phyloP scores from a whole-genome alignment of 306 rosid genomes.

The Macrotyloma uniflorum region DNA sequence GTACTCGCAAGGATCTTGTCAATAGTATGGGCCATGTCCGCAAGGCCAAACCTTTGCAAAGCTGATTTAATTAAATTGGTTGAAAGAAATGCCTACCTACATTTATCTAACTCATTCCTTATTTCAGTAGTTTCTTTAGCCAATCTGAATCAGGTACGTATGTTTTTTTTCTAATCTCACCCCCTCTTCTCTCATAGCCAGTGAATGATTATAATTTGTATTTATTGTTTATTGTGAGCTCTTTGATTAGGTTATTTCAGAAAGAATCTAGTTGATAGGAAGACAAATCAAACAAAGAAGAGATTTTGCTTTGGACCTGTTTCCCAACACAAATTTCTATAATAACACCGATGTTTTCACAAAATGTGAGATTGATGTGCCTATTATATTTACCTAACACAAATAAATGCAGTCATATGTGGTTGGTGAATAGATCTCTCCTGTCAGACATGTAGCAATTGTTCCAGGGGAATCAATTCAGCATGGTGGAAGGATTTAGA shows the following conservation, averaged over 20 bases:
- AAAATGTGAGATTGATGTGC: conserved; percentile 1
- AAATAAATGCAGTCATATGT: not conserved
- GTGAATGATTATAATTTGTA: conserved; percentile 31
- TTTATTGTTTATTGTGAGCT: conserved; percentile 22
- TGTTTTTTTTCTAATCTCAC: conserved; percentile 19
- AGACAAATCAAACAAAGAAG: conserved; percentile 30
- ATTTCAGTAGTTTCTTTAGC: conserved; percentile 34
- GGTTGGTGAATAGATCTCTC: conserved; percentile 2
- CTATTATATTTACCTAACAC: not conserved
- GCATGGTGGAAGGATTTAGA: no score
- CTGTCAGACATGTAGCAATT: conserved; percentile 6
- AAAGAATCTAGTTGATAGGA: conserved; percentile 25
- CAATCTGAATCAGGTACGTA: conserved; percentile 36
- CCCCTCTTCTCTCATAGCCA: not conserved
- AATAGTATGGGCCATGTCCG: conserved; percentile 96
- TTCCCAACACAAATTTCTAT: not conserved
- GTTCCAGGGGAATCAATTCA: not conserved
- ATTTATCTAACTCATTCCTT: conserved; percentile 29
- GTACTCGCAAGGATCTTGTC: conserved; percentile 96
- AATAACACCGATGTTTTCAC: conserved; percentile 15
- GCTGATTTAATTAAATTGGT: conserved; percentile 42
- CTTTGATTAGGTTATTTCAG: conserved; percentile 30
- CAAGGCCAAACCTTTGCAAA: conserved; percentile 82
- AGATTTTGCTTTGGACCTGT: conserved; percentile 35
- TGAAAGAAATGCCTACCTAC: conserved; percentile 22